phyloP scores from a whole-genome alignment of 2,329 filamentous ascomycete genomes.

The Ceratocystis huliohia region DNA sequence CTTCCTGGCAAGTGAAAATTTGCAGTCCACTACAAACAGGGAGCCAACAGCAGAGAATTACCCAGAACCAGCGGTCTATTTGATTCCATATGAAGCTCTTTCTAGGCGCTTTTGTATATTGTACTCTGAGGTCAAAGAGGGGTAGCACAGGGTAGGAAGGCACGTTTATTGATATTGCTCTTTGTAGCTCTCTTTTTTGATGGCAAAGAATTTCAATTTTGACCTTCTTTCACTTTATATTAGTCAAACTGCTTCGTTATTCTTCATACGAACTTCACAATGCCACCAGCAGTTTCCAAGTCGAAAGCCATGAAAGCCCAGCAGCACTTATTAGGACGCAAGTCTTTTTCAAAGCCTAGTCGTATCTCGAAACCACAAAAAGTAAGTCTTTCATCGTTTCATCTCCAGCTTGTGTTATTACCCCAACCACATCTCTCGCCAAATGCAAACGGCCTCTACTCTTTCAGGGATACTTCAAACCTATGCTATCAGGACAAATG shows the following conservation, averaged over 20 bases:
- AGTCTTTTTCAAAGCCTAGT: neutral
- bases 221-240: neutral
- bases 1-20: constrained; percentile 1
- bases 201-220: neutral
- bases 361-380: neutral
- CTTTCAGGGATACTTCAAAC: neutral
- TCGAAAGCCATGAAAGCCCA: neutral
- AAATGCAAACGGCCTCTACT: neutral
- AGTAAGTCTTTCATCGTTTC: neutral
- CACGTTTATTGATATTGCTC: neutral
- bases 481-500: neutral
- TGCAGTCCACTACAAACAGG: neutral
- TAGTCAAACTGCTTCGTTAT: neutral
- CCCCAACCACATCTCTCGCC: neutral
- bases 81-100: neutral
- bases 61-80: neutral
- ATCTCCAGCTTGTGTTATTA: neutral
- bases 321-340: neutral
- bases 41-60: neutral
- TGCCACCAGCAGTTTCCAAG: neutral
- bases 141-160: neutral
- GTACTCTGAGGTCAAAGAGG: neutral
- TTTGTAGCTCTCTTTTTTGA: neutral
- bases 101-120: neutral
- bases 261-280: neutral